Evolutionary conservation across 441 rosid species (phyloP).

Genomic region (Viola pubescens): DNA sequence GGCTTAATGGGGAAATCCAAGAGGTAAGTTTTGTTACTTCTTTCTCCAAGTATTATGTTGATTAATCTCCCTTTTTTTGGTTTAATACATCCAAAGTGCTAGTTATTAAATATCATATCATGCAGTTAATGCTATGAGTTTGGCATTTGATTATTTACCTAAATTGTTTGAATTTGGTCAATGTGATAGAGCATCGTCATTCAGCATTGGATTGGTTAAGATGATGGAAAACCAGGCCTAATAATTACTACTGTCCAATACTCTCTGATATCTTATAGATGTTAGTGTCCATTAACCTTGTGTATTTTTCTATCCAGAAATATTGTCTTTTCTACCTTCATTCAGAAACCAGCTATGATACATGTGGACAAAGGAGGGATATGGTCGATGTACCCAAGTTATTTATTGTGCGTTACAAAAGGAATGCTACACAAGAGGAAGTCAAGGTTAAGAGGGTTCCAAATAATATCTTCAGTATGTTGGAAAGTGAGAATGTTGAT

Average conservation of each 20-base stretch:
- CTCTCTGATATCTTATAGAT: too few relatives aligned
- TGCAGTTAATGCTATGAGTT: too few relatives aligned
- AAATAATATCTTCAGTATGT: conserved; percentile 43
- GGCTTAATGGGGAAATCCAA: conserved; percentile 97
- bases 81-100: too few relatives aligned
- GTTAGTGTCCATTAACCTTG: background rate
- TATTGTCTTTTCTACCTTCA: conserved; percentile 87
- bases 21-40: conserved; percentile 38
- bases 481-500: conserved; percentile 54
- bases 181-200: too few relatives aligned
- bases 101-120: too few relatives aligned
- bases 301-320: conserved; percentile 43
- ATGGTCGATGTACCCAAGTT: conserved; percentile 65
- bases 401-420: conserved; percentile 79
- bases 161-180: too few relatives aligned
- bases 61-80: too few relatives aligned
- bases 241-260: too few relatives aligned
- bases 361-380: conserved; percentile 89
- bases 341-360: conserved; percentile 74
- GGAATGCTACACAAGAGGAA: conserved; percentile 55
- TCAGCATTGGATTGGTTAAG: too few relatives aligned
- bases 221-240: too few relatives aligned
- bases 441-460: conserved; percentile 38
- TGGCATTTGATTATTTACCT: too few relatives aligned
- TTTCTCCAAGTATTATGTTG: background rate